Base-by-base conservation (phyloP, 2,329 filamentous ascomycete genomes). In the Beauveria sp. region DNA sequence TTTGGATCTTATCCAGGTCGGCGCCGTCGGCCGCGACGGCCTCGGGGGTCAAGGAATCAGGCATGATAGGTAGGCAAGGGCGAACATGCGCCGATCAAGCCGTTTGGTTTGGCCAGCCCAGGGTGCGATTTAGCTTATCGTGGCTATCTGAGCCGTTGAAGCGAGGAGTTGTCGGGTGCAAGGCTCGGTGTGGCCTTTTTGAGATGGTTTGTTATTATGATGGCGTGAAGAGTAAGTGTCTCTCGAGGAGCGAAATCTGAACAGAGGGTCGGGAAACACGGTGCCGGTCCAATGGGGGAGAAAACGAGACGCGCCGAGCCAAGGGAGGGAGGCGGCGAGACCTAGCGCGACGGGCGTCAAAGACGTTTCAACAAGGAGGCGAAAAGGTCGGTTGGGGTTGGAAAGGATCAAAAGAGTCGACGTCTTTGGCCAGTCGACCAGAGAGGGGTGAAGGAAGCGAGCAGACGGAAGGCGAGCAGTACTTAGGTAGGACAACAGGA, bases 1-100 rank as follows among this genome's bases (percentile, higher is more conserved):
- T 88, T 61, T 72, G 63, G 53, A 66, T 54, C 60, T 65, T 68
- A 49, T 66, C 62, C 46, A 31, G 64, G 58, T 69, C 67, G 28
- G 70, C 65, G 56, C 67, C 59, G 43, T 55, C 43, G 26, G 50
- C 59, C 58, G 64, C 66, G 22, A 43, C 45, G 60, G 64, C 66
- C 52, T 73, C 72, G 61, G 70, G 66, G 49, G 62, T 66, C 43
- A 67, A 65, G 54, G 67, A 68, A 65, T 69, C 67, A 63, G 71
- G 71, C 69, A 75, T 76, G 69, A 67, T 73, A 67, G 49, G 40
- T 46, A 31, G 54, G 31, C 54, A 59, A 49, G 52, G 54, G 61
- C 61, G 61, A 58, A 40, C 61, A 62, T 58, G 49, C 54, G 61
- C 61, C 61, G 53, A 26, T 46, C 46, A 48, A 16, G 54, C 61